Percentiles rank a stretch among this genome's conserved stretches.
Evolutionary conservation across 805 yeast genomes (phyloP).

Genomic region (Myxozyma sirexii): DNA sequence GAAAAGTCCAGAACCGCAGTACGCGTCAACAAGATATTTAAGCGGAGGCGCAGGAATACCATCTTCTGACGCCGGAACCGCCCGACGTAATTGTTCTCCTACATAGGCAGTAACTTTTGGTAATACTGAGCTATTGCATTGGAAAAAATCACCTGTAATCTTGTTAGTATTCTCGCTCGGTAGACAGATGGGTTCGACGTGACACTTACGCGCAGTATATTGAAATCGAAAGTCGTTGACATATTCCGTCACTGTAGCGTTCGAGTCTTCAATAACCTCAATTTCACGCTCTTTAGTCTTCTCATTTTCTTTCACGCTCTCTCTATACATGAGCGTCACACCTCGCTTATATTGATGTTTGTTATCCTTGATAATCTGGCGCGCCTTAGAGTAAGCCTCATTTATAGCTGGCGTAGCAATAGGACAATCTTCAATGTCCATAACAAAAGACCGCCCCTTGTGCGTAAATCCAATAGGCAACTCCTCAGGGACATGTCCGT

Average conservation of each 20-base stretch:
- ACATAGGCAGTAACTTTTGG: constrained; percentile 85
- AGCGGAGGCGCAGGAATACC: neutral
- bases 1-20: constrained; percentile 94
- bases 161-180: neutral
- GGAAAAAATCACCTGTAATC: constrained; percentile 70
- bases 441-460: constrained; percentile 65
- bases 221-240: constrained; percentile 69
- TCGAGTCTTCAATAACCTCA: constrained; percentile 76
- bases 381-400: constrained; percentile 69
- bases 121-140: constrained; percentile 88
- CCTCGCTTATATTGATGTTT: constrained; percentile 65
- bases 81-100: constrained; percentile 59
- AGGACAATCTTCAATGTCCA: constrained; percentile 92
- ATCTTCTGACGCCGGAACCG: constrained; percentile 36
- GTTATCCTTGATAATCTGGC: constrained; percentile 55
- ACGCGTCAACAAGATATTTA: constrained; percentile 84
- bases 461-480: constrained; percentile 82
- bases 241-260: constrained; percentile 78
- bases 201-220: constrained; percentile 71
- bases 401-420: constrained; percentile 84
- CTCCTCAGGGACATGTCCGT: constrained; percentile 41
- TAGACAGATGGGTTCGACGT: neutral
- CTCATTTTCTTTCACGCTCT: constrained; percentile 44
- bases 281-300: constrained; percentile 50
- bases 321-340: constrained; percentile 84